Conservation (phyloP, 148 eudicot genomes). For the Cornus controversa region DNA sequence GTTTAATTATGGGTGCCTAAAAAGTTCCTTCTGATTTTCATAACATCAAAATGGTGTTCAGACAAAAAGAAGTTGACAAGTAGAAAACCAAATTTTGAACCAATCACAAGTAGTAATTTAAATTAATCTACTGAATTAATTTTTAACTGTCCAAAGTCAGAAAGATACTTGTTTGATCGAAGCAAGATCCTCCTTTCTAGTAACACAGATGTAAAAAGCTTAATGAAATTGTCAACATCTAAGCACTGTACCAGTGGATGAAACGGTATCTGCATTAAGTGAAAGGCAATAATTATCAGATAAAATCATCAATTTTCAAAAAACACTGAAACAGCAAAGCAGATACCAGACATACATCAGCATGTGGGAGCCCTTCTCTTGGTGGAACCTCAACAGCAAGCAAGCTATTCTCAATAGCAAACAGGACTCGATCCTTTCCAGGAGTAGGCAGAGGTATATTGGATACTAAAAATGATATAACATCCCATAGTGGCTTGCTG, state of each 20-base stretch:
- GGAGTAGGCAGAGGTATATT: slow-evolving; percentile 90
- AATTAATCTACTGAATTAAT: background rate
- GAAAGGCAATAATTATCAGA: slow-evolving; percentile 6
- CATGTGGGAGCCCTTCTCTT: slow-evolving; percentile 91
- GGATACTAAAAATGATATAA: slow-evolving; percentile 67
- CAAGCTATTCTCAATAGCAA: slow-evolving; percentile 88
- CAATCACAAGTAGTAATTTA: background rate
- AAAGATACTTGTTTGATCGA: slow-evolving; percentile 79
- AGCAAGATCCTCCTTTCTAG: slow-evolving; percentile 87
- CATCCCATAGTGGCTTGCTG: slow-evolving; percentile 99
- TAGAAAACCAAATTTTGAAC: no score
- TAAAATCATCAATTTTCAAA: slow-evolving; percentile 4
- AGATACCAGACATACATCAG: slow-evolving; percentile 60
- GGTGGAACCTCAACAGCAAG: slow-evolving; percentile 91
- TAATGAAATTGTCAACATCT: slow-evolving; percentile 93
- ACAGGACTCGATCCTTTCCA: slow-evolving; percentile 82
- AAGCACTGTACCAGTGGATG: slow-evolving; percentile 92
- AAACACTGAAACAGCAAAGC: background rate
- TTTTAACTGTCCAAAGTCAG: slow-evolving; percentile 2
- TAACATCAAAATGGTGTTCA: background rate
- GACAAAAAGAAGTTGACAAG: background rate
- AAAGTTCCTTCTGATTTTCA: background rate
- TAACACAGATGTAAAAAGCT: slow-evolving; percentile 89
- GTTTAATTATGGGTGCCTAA: background rate
- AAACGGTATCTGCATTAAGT: slow-evolving; percentile 75